A percentile compares a stretch with the other conserved stretches of the same genome.
Evolutionary conservation across 192 early-diverging fungal species (phyloP).

Genomic region (Powellomyces hirtus): DNA sequence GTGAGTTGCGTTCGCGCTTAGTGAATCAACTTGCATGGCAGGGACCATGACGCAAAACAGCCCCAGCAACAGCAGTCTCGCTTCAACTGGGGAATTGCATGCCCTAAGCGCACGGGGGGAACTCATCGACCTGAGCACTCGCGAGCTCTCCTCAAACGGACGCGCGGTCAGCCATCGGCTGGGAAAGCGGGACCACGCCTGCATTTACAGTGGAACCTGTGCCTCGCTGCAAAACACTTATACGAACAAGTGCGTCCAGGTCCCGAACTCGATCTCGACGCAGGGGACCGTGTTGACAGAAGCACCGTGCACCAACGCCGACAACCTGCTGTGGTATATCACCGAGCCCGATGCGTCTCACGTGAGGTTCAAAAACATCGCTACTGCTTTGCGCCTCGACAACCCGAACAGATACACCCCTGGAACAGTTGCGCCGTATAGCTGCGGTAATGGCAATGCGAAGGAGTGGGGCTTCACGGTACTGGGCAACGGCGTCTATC

Average conservation of each 20-base stretch:
- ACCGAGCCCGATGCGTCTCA: not conserved
- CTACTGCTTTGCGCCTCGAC: not conserved
- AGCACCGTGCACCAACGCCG: not conserved
- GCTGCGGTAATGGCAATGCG: not conserved
- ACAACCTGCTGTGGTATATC: not conserved
- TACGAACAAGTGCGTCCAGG: not conserved
- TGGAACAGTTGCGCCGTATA: not conserved
- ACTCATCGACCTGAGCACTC: not conserved
- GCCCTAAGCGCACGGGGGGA: not conserved
- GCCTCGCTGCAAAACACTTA: not conserved
- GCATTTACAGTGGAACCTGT: not conserved
- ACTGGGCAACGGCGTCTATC: not conserved
- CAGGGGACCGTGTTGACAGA: not conserved
- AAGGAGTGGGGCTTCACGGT: not conserved
- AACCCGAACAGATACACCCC: not conserved
- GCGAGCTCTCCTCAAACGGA: not conserved
- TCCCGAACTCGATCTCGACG: not conserved
- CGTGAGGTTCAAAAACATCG: not conserved
- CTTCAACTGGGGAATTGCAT: not conserved
- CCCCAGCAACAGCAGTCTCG: not conserved
- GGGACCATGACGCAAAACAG: too few relatives aligned
- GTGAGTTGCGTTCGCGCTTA: too few relatives aligned
- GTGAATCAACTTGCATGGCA: too few relatives aligned
- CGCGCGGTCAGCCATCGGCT: not conserved
- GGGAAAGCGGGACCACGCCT: not conserved